Base-by-base conservation (phyloP, 169 alveolate genomes). In the Plasmodium gaboni region DNA sequence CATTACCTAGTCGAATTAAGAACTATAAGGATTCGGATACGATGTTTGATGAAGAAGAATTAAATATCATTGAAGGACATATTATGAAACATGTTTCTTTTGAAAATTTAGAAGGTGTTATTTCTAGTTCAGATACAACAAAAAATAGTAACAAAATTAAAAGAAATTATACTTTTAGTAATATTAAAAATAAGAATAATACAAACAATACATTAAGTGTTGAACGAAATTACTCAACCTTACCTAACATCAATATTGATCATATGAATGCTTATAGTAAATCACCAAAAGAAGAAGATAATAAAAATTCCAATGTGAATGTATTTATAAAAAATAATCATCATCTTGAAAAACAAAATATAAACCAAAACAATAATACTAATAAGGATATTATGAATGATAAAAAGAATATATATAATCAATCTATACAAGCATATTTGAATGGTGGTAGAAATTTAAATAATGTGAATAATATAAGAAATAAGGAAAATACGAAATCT, bases 11-110 rank as follows among this genome's bases (percentile, higher is more conserved):
- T 32, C 44, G 44, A 32, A 32, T 5, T 32, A 32, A 32, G 8
- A 3, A 32, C 6, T 32, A 32, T 32, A 32, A 32, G 7, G 44
- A 32, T 32, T 32, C 44, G 44, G 44, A 32, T 32, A 4, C 44
- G 44, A 32, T 32, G 8, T 32, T 32, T 32, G 72, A 53, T 80
- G 55, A 67, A n/a, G 57, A 65, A 6, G 73, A 80, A 48, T 15
- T 19, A 44, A 8, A 26, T 65, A 61, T 55, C 59, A 69, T 50
- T 13, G 64, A 55, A 48, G 64, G 28, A 9, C 42, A 67, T 48
- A 67, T 17, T 46, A 67, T 67, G 38, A 38, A 53, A 38, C 28
- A 80, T 28, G 26, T 48, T 46, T 55, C 69, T 38, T 67, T 80
- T 22, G 59, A 68, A 6, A 80, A 80, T n/a, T 80, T 80, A 19